phyloP scores from a whole-genome alignment of 495 filamentous ascomycete genomes.

The Xylaria castorea region DNA sequence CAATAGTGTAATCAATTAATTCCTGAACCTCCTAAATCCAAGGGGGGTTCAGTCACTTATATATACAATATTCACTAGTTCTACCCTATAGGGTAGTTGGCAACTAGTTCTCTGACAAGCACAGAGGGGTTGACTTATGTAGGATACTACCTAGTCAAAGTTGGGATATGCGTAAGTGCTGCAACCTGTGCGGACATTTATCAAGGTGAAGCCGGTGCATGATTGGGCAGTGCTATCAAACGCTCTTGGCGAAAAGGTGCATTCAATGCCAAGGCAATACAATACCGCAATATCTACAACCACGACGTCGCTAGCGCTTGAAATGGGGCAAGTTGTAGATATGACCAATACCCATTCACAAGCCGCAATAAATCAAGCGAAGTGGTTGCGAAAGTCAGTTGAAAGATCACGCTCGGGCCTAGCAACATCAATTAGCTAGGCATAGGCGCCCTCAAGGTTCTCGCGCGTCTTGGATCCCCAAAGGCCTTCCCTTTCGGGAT shows the following conservation, averaged over 20 bases:
- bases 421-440: neutral
- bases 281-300: constrained; percentile 6
- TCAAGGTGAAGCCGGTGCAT: neutral
- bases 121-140: neutral
- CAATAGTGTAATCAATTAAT: too few relatives aligned
- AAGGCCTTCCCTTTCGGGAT: constrained; percentile 5
- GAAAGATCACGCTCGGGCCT: neutral
- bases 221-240: neutral
- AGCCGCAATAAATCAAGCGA: neutral
- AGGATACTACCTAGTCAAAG: neutral
- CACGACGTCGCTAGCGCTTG: constrained; percentile 2
- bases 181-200: constrained; percentile 5
- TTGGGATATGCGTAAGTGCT: constrained; percentile 11
- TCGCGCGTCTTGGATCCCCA: neutral
- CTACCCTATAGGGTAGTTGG: too few relatives aligned
- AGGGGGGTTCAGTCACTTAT: too few relatives aligned
- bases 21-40: too few relatives aligned
- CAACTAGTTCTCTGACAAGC: too few relatives aligned
- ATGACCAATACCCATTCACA: neutral
- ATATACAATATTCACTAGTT: too few relatives aligned
- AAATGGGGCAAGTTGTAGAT: neutral
- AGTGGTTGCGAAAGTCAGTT: neutral
- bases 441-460: neutral
- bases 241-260: constrained; percentile 4
- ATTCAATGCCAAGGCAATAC: constrained; percentile 9